Base-by-base conservation (phyloP, 2,329 filamentous ascomycete species). In the Sclerotinia nivalis region DNA sequence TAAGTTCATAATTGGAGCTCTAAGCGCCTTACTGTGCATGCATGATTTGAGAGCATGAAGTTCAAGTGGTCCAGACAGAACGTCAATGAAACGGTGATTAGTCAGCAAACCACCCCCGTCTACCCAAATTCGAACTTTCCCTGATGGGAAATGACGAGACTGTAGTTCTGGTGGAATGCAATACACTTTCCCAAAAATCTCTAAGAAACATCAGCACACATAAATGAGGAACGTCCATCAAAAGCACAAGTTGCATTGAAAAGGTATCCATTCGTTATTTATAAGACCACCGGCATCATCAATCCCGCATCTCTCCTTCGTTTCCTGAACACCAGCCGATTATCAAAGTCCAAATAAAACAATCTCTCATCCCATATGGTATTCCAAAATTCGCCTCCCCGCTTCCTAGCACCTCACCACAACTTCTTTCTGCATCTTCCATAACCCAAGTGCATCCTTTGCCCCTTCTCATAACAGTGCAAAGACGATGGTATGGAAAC, bases 381-480 rank as follows among this genome's bases (percentile, higher is more conserved):
- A 52, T 52, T 40, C 22, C 34, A 40, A 25, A 52, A 65, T 47
- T 43, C 34, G 12, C 31, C 13, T 31, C 22, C 47, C 45, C 20
- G 12, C 12, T 58, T 6, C 12, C 22, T 40, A 37, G 55, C 55
- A 40, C 1, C 7, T 25, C 12, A 59, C 13, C 12, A 25, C 8
- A 28, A 25, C 22, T 10, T n/a, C 1, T 31, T 13, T 22, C 7
- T 50, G 28, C 8, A 18, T 7, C 60, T 34, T n/a, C 18, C 5
- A 40, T 52, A n/a, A 12, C 2, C 31, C 31, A 22, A 25, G 1
- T 18, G 43, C 4, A 37, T 25, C 43, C 10, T 12, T 10, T 1
- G 1, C 22, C 13, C 6, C 20, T 37, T 62, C 28, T 86, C 81
- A 87, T 83, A 50, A 87, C 81, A 12, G 79, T 81, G 72, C 85